phyloP scores from a whole-genome alignment of 306 rosid genomes.

The Erythrophleum fordii region DNA sequence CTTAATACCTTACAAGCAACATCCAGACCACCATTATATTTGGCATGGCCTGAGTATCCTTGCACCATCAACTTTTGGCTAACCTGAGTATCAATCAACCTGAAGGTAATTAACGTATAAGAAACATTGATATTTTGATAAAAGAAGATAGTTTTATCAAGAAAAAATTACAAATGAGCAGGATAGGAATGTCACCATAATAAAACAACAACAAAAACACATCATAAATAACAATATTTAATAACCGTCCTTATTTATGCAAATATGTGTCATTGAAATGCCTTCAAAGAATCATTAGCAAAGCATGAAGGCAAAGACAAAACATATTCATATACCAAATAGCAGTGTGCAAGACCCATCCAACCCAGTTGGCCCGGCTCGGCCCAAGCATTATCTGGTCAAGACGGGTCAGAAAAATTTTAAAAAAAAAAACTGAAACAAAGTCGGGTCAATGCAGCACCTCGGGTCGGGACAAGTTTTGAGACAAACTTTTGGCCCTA shows the following conservation, averaged over 20 bases:
- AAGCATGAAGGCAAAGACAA: neutral
- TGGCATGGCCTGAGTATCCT: constrained; percentile 83
- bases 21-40: constrained; percentile 85
- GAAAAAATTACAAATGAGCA: constrained; percentile 19
- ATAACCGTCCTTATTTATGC: neutral
- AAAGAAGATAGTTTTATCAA: neutral
- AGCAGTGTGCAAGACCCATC: too few relatives aligned
- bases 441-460: too few relatives aligned
- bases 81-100: constrained; percentile 51
- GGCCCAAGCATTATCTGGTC: too few relatives aligned
- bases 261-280: constrained; percentile 10
- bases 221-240: neutral
- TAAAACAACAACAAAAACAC: neutral
- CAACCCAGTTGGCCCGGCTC: too few relatives aligned
- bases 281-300: constrained; percentile 19
- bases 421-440: too few relatives aligned
- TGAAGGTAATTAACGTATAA: constrained; percentile 29
- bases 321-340: neutral
- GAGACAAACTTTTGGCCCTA: too few relatives aligned
- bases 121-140: neutral
- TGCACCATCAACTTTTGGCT: constrained; percentile 97
- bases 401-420: too few relatives aligned
- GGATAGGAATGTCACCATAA: constrained; percentile 9
- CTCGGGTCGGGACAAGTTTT: too few relatives aligned
- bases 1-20: constrained; percentile 75